Percentiles rank a stretch among this genome's conserved stretches.
These are phyloP conservation scores for Psilocybe subaeruginosa DNA, from an alignment of 768 basidiomycete genomes.

Conservation along the genomic window DNA sequence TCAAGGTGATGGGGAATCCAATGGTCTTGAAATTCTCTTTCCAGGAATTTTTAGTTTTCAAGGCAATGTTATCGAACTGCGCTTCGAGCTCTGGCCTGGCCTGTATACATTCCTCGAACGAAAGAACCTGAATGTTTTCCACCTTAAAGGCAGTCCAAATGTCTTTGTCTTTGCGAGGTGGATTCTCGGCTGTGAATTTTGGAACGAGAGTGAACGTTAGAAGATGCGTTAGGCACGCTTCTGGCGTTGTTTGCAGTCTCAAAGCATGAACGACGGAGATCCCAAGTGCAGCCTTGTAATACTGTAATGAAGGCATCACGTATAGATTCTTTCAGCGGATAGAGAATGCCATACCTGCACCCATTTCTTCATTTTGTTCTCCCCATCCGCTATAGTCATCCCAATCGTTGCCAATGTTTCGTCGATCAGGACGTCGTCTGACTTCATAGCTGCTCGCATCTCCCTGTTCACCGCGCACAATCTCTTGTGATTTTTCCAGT, in stretches of 20 bases:
- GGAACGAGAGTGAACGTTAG: neutral
- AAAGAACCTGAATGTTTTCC: neutral
- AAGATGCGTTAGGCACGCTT: neutral
- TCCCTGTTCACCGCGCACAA: constrained; percentile 7
- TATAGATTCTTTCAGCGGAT: neutral
- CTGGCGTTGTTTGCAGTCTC: neutral
- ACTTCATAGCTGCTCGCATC: constrained; percentile 3
- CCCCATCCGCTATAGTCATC: constrained; percentile 2
- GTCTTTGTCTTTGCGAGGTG: neutral
- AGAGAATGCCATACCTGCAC: constrained; percentile 4
- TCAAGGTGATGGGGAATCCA: neutral
- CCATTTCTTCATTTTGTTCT: constrained; percentile 10
- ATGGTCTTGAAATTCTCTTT: neutral
- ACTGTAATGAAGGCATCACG: neutral
- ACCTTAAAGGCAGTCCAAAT: neutral
- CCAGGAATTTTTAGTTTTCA: neutral
- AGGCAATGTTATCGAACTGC: neutral
- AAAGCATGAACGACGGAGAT: neutral
- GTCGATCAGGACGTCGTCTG: neutral
- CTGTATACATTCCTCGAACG: neutral
- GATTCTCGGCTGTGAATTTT: neutral
- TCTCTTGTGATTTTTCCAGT: constrained; percentile 9
- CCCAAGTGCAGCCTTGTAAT: neutral
- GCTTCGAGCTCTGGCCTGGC: neutral
- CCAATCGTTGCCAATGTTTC: neutral